Percentiles rank a stretch among this genome's conserved stretches.
These are phyloP conservation scores for Mycena latifolia DNA, from an alignment of 768 basidiomycete species.

Conservation along the genomic window DNA sequence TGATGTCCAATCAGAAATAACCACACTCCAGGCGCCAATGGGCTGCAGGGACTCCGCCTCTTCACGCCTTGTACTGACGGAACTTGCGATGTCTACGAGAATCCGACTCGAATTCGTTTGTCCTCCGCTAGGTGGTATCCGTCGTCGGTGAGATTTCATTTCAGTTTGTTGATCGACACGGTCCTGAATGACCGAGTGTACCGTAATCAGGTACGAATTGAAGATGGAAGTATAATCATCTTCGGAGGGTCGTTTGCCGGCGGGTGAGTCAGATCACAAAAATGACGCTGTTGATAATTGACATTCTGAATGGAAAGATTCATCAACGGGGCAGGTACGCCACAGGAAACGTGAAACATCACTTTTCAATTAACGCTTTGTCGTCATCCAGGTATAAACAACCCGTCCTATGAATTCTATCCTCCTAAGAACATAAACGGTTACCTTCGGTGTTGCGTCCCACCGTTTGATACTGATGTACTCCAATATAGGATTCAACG, in stretches of 20 bases:
- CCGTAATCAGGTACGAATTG: constrained; percentile 35
- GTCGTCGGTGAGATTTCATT: constrained; percentile 45
- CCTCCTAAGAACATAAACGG: constrained; percentile 53
- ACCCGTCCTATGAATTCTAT: constrained; percentile 64
- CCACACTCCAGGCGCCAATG: constrained; percentile 36
- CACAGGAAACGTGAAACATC: not conserved
- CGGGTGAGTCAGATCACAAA: constrained; percentile 31
- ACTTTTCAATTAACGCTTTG: not conserved
- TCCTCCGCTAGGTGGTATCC: constrained; percentile 57
- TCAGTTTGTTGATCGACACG: not conserved
- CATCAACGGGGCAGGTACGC: constrained; percentile 58
- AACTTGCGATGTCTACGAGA: too few relatives aligned
- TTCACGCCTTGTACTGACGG: constrained; percentile 57
- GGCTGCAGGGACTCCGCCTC: constrained; percentile 51
- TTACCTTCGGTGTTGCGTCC: too few relatives aligned
- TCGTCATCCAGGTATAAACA: constrained; percentile 64
- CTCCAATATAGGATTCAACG: constrained; percentile 36
- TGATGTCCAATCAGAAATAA: not conserved
- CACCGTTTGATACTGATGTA: not conserved
- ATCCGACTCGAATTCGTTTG: constrained; percentile 48
- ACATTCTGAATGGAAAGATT: constrained; percentile 51
- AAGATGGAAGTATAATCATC: constrained; percentile 41
- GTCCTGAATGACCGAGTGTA: not conserved
- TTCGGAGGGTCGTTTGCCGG: constrained; percentile 34
- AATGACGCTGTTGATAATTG: not conserved